Evolutionary conservation across 768 basidiomycete genomes (phyloP), one percentile per base, ranked within the genome.

Genomic region (Erythrobasidium yunnanense): DNA sequence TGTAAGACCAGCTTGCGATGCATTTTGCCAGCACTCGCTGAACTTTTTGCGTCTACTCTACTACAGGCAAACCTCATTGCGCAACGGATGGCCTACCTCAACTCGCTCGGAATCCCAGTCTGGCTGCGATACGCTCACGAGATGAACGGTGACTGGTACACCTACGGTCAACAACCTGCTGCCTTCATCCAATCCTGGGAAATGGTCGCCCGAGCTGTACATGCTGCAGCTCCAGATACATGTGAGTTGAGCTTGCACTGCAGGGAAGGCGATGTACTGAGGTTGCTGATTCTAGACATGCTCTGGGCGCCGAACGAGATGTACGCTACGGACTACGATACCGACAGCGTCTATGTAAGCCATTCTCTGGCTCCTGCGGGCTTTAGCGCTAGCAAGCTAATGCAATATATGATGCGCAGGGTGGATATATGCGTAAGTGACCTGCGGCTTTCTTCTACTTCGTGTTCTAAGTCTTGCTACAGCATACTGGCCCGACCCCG

Each of bases 101-200:
- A 66, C 32, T 22, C 63, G 18, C 66, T 23, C 17, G 56, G 56
- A 23, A 60, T 66, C 18, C 57, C 66, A 8, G 66, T 66, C 4
- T 66, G 66, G 66, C 55, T 66, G 18, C 66, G 66, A 7, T 66
- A 66, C 25, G 66, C 35, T 46, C 52, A 66, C 27, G 65, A 63
- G 29, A 32, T 58, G 25, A 55, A 57, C 22, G 53, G 65, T 4
- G 42, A 65, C 7, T 55, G 65, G 53, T 49, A 57, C 25, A 56
- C 62, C 4, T 66, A 56, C 57, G 66, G 53, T 4, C 66, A 66
- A n/a, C 66, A 66, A 32, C 66, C 66, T 7, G 66, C 29, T 17
- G 66, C 66, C 33, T 66, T 57, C 38, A 25, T 66, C 29, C 38
- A 20, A 15, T 58, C 55, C 2, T 66, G 66, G 66, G 34, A 66